Base-by-base conservation (phyloP, 192 early-diverging fungal species). In the Spinellus fusiger region DNA sequence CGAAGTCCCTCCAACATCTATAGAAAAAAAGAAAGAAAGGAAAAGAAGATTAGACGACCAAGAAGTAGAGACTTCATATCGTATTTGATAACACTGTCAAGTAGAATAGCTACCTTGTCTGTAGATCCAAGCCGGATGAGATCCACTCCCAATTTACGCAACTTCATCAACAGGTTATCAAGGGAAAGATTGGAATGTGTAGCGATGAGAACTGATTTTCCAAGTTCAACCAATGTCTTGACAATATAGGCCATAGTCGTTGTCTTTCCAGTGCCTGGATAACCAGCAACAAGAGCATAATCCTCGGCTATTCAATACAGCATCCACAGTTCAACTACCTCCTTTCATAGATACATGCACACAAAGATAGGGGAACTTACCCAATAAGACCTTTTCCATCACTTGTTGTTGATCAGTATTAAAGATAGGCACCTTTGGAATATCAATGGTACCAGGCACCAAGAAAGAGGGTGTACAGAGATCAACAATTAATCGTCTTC, bases 181-280 rank as follows among this genome's bases (percentile, higher is more conserved):
- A 98, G 86, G 0, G 96, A 94, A 8, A 86, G 81, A 59, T 98
- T 91, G 0, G 96, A 96, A 63, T 98, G 93, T 13, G 94, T 89
- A 5, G 90, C 86, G 31, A 98, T 54, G 28, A 98, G 73, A 0
- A 98, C 88, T 1, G 86, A 77, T 50, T 95, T 92, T 7, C 87
- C 85, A 16, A 64, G 68, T 4, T 38, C 34, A 13, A 91, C 82
- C 9, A 98, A 73, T 15, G 77, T 71, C 16, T 80, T 71, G 18
- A 95, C 88, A 16, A 95, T 81, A 26, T 85, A 73, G 0, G 91
- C 85, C 49, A 94, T 93, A 0, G 91, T 94, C 1, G 90, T 93
- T 0, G 93, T 95, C 68, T 98, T 98, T 37, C 96, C 96, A 0
- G 96, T 96, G 2, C 96, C 96, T 0, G 96, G 96, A 94, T 96